A percentile compares a stretch with the other conserved stretches of the same genome.
phyloP scores from a whole-genome alignment of 352 stramenopile genomes.

The Phytophthora pseudosyringae region DNA sequence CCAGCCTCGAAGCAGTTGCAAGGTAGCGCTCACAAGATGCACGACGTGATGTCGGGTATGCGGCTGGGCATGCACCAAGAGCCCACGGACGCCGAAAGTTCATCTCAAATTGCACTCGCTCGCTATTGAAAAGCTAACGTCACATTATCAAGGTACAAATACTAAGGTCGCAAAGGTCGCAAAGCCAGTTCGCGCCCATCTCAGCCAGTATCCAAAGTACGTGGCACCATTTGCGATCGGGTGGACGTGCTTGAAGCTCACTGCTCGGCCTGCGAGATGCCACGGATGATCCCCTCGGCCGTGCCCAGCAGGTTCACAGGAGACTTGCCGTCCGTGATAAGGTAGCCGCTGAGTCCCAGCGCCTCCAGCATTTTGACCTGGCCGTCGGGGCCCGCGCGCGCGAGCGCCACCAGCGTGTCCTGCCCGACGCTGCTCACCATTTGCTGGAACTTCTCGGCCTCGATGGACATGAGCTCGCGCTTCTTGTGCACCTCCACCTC shows the following conservation, averaged over 20 bases:
- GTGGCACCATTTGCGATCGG: conserved; percentile 18
- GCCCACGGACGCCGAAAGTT: too few relatives aligned
- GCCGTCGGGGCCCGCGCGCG: conserved; percentile 70
- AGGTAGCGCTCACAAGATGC: too few relatives aligned
- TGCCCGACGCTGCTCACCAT: conserved; percentile 81
- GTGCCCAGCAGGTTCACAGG: conserved; percentile 81
- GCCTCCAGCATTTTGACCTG: conserved; percentile 83
- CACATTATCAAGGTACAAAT: not conserved
- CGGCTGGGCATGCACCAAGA: not conserved
- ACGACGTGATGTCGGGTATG: too few relatives aligned
- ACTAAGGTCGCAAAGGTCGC: conserved; percentile 14
- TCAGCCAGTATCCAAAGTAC: conserved; percentile 19
- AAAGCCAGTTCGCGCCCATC: conserved; percentile 30
- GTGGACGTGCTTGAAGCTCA: conserved; percentile 9
- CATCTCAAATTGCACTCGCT: not conserved
- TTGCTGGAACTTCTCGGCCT: conserved; percentile 83
- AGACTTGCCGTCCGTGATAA: conserved; percentile 87
- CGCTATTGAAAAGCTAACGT: not conserved
- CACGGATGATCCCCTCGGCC: conserved; percentile 75
- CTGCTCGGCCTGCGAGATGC: conserved; percentile 55
- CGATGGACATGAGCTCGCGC: conserved; percentile 78
- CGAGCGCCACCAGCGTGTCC: conserved; percentile 78
- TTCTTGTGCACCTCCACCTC: conserved; percentile 81
- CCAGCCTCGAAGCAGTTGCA: too few relatives aligned
- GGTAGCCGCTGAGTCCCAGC: conserved; percentile 79